A percentile compares a stretch with the other conserved stretches of the same genome.
Evolutionary conservation across 2,329 filamentous ascomycete species (phyloP).

Genomic region (Microascus cirrosus): DNA sequence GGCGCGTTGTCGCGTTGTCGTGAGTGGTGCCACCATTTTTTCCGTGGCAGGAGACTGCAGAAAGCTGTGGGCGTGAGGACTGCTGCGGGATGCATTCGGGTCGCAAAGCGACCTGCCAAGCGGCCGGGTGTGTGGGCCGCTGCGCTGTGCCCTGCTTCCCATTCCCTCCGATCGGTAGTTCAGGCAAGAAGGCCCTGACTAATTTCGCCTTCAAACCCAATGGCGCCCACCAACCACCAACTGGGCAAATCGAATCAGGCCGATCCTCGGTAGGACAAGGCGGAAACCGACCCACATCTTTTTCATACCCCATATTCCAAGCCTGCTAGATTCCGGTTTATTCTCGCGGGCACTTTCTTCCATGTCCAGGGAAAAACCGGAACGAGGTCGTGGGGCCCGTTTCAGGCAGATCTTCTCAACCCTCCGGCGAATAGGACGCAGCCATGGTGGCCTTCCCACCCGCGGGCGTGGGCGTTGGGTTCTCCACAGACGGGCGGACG

Average conservation of each 20-base stretch:
- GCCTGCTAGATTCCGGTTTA: neutral
- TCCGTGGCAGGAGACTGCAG: no score
- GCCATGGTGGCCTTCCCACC: neutral
- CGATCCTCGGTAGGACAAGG: constrained; percentile 3
- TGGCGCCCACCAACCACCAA: constrained; percentile 1
- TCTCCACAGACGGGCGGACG: neutral
- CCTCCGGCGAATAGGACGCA: neutral
- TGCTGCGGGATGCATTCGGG: no score
- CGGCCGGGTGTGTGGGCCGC: no score
- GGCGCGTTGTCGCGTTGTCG: no score
- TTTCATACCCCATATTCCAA: neutral
- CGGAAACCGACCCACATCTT: neutral
- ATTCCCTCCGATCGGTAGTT: neutral
- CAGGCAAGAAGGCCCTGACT: neutral
- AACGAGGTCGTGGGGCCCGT: neutral
- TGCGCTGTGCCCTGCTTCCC: neutral
- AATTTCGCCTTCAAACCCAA: constrained; percentile 1
- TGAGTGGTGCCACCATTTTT: no score
- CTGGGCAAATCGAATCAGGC: neutral
- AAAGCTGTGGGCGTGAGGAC: no score
- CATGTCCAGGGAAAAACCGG: neutral
- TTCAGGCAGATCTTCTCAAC: neutral
- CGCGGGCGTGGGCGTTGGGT: neutral
- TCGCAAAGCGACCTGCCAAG: no score
- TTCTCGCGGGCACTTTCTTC: neutral